Evolutionary conservation across 352 stramenopile species (phyloP).

Genomic region (Blastocystis sp.): DNA sequence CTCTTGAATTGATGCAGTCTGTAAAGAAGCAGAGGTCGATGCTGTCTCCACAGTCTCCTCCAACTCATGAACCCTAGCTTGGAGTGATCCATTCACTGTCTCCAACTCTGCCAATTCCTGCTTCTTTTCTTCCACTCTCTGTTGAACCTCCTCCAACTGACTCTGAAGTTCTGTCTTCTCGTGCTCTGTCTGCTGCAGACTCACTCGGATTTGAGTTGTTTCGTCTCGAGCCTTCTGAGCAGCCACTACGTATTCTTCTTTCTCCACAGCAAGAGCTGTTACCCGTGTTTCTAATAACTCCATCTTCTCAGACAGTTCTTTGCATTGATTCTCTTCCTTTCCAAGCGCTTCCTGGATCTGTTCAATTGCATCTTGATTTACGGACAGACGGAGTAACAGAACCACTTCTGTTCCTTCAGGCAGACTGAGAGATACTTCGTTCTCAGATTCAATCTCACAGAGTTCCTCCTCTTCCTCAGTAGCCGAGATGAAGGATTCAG

Average conservation of each 20-base stretch:
- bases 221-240: background rate
- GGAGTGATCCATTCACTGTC: background rate
- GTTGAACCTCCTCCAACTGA: background rate
- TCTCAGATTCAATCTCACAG: background rate
- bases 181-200: background rate
- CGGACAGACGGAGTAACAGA: background rate
- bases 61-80: background rate
- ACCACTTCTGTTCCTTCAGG: background rate
- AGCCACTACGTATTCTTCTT: background rate
- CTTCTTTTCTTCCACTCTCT: background rate
- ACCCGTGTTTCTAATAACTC: background rate
- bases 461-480: background rate
- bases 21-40: background rate
- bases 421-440: background rate
- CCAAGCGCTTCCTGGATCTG: background rate
- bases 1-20: background rate
- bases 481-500: background rate
- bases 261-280: background rate
- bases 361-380: background rate
- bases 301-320: background rate
- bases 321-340: background rate
- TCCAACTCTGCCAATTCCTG: background rate
- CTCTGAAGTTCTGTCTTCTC: background rate
- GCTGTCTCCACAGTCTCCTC: background rate
- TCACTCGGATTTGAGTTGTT: background rate